Percentiles rank a stretch among this genome's conserved stretches.
phyloP scores from a whole-genome alignment of 2,329 filamentous ascomycete genomes.

The Penicillium occitanis region DNA sequence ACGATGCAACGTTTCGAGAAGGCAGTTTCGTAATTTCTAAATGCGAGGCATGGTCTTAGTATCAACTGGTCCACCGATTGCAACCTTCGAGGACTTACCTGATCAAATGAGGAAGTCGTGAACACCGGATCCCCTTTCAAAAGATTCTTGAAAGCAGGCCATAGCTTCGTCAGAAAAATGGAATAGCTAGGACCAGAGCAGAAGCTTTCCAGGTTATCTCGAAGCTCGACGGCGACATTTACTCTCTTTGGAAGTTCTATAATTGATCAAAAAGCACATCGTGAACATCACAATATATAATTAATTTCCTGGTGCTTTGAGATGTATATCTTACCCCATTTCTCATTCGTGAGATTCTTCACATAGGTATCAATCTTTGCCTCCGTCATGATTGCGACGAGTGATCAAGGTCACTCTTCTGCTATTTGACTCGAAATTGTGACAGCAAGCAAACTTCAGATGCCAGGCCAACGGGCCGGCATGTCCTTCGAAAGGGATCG shows the following conservation, averaged over 20 bases:
- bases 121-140: slow-evolving; percentile 86
- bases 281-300: not conserved
- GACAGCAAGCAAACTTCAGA: slow-evolving; percentile 9
- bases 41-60: not conserved
- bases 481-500: slow-evolving; percentile 28
- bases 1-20: slow-evolving; percentile 92
- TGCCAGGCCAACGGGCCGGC: slow-evolving; percentile 44
- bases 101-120: slow-evolving; percentile 83
- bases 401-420: slow-evolving; percentile 21
- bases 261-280: not conserved
- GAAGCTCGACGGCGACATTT: slow-evolving; percentile 78
- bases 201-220: slow-evolving; percentile 81
- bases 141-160: slow-evolving; percentile 85
- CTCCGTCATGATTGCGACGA: slow-evolving; percentile 38
- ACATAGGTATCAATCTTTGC: slow-evolving; percentile 52
- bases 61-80: not conserved
- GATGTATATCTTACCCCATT: slow-evolving; percentile 42
- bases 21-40: slow-evolving; percentile 84
- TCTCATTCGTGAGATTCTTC: slow-evolving; percentile 49
- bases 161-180: slow-evolving; percentile 78
- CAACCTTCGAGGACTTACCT: slow-evolving; percentile 54
- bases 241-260: slow-evolving; percentile 78
- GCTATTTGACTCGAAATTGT: slow-evolving; percentile 25
- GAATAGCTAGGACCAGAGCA: slow-evolving; percentile 78
- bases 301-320: not conserved